Evolutionary conservation across 1,284 basidiomycete genomes (phyloP), one percentile per base, ranked within the genome.

Genomic region (Trametes pubescens): DNA sequence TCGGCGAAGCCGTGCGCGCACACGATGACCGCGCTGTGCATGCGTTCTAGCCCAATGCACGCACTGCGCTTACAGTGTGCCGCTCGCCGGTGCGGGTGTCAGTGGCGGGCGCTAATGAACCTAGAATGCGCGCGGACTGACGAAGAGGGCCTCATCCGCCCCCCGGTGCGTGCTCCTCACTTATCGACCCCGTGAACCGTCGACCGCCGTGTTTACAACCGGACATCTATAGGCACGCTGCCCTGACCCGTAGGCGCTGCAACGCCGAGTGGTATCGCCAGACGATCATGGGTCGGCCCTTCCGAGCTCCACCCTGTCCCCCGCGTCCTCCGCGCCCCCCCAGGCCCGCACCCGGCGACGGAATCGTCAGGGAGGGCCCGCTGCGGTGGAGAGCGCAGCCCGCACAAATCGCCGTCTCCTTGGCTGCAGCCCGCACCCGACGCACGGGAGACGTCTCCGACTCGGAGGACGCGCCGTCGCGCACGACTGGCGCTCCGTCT

Each of bases 331-430:
- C 37, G 5, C 22, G 13, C 21, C 2, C 34, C 18, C 51, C 32
- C 51, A 37, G 14, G 16, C 21, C 21, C 51, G 37, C 35, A 38
- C 37, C 37, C 13, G 35, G 51, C 8, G 47, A 52, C 57, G 37
- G 38, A 52, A 46, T 34, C 34, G 57, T 52, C 49, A 52, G 46
- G 48, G 26, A 21, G 18, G 40, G 38, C 32, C 57, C 49, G 43
- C 32, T 4, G 18, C 26, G 22, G 5, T 2, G 22, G 35, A 22
- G 13, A 13, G 47, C 18, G 29, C 29, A 29, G 29, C 18, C 49
- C 47, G 24, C 47, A 26, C 29, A 47, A 47, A 26, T 7, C 2
- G 44, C 44, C 24, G 24, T n/a, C 47, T 48, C 51, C 24, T 32
- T 32, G 18, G 11, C 49, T 24, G 47, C 24, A 26, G 3, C 47